phyloP scores from a whole-genome alignment of 352 stramenopile species.

The Globisporangium ultimum region DNA sequence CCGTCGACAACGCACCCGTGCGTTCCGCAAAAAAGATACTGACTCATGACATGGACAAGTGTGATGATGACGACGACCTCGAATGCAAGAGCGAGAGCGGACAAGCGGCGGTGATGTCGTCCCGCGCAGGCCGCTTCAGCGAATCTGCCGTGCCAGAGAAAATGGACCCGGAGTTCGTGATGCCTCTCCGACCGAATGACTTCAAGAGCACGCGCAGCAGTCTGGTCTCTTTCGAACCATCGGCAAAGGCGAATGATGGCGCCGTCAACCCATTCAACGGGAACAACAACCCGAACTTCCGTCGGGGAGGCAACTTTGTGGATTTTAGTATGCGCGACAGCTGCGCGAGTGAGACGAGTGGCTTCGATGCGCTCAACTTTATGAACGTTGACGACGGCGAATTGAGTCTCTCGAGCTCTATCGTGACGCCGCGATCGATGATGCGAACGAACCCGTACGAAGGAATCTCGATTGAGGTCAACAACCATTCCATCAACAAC shows the following conservation, averaged over 20 bases:
- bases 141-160: constrained; percentile 19
- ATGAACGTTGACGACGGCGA: constrained; percentile 36
- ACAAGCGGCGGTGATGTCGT: not conserved
- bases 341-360: constrained; percentile 51
- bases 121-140: constrained; percentile 11
- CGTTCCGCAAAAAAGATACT: no score
- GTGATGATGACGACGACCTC: no score
- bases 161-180: constrained; percentile 39
- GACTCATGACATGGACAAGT: no score
- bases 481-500: constrained; percentile 50
- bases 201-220: constrained; percentile 53
- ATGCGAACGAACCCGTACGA: constrained; percentile 53
- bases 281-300: constrained; percentile 14
- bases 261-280: constrained; percentile 3
- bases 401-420: constrained; percentile 17
- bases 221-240: constrained; percentile 43
- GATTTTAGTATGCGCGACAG: constrained; percentile 35
- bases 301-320: constrained; percentile 20
- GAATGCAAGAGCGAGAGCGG: not conserved
- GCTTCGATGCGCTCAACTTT: constrained; percentile 59
- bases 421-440: constrained; percentile 29
- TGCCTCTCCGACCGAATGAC: constrained; percentile 22
- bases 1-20: not conserved
- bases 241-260: constrained; percentile 20
- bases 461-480: constrained; percentile 50